phyloP scores from a whole-genome alignment of 345 rosid species.

The Populus deltoides region DNA sequence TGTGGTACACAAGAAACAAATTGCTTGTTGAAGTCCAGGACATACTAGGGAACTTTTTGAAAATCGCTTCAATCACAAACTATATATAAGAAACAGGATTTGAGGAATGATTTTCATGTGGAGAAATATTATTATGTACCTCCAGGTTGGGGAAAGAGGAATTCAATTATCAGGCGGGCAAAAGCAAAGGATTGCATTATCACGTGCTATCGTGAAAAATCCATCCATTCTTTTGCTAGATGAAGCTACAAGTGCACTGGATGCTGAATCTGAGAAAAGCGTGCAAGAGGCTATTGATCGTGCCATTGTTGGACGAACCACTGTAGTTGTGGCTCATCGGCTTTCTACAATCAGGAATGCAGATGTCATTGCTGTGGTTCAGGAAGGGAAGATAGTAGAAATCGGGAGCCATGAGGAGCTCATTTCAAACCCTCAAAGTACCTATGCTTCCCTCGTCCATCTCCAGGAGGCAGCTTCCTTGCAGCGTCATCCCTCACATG shows the following conservation, averaged over 20 bases:
- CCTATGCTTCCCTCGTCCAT: conserved; percentile 69
- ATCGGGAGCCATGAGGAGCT: conserved; percentile 89
- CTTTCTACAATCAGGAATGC: conserved; percentile 90
- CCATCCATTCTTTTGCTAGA: conserved; percentile 86
- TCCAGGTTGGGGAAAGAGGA: conserved; percentile 93
- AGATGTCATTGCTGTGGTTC: conserved; percentile 79
- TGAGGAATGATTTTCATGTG: background rate
- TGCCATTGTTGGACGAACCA: conserved; percentile 92
- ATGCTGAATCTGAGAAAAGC: conserved; percentile 91
- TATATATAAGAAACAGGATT: background rate
- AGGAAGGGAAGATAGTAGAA: conserved; percentile 76
- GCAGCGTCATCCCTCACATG: conserved; percentile 61
- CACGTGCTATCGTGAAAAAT: conserved; percentile 85
- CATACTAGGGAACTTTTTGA: background rate
- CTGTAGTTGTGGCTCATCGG: conserved; percentile 85
- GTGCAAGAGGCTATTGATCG: conserved; percentile 94
- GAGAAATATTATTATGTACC: background rate
- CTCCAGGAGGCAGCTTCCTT: conserved; percentile 71
- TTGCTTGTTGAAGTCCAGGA: background rate
- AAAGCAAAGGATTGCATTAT: conserved; percentile 89
- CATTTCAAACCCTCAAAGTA: conserved; percentile 55
- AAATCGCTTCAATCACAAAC: background rate
- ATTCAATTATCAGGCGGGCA: conserved; percentile 94
- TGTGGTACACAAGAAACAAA: background rate
- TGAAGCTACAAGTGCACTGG: conserved; percentile 96